Conservation (phyloP, 768 basidiomycete species). For the Rubroboletus pulcherrimus region DNA sequence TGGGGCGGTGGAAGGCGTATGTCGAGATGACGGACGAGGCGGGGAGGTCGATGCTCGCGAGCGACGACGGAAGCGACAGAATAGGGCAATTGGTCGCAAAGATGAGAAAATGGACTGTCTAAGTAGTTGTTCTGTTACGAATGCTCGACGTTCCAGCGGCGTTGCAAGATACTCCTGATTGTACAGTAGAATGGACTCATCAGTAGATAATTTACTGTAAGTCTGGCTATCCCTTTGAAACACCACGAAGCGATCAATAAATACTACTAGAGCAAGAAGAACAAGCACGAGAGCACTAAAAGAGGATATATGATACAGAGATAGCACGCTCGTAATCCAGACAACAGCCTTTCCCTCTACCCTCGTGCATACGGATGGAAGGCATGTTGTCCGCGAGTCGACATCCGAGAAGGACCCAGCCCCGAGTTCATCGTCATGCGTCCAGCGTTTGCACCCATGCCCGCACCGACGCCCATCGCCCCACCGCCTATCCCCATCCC, state of each 20-base stretch:
- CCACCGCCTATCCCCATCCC: constrained; percentile 39
- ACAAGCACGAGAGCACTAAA: constrained; percentile 14
- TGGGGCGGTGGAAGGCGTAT: constrained; percentile 77
- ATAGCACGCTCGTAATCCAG: constrained; percentile 4
- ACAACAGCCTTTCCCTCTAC: neutral
- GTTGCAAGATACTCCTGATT: neutral
- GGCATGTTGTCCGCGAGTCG: constrained; percentile 51
- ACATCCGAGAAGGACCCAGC: constrained; percentile 46
- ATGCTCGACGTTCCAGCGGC: neutral
- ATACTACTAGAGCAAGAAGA: constrained; percentile 15
- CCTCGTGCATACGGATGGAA: constrained; percentile 63
- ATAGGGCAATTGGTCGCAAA: constrained; percentile 22
- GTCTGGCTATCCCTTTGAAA: neutral
- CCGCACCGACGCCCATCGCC: constrained; percentile 34
- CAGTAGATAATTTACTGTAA: constrained; percentile 2
- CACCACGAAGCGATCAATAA: constrained; percentile 6
- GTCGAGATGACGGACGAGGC: constrained; percentile 56
- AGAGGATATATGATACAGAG: constrained; percentile 32
- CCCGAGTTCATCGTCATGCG: constrained; percentile 41
- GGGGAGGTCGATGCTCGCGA: constrained; percentile 22
- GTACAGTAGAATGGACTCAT: constrained; percentile 6
- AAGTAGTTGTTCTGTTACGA: neutral
- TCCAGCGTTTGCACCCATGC: constrained; percentile 32
- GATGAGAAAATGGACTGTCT: constrained; percentile 31
- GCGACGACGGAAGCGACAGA: constrained; percentile 20